A percentile compares a stretch with the other conserved stretches of the same genome.
Conservation (phyloP, 495 filamentous ascomycete species). For the Aspergillus steynii region DNA sequence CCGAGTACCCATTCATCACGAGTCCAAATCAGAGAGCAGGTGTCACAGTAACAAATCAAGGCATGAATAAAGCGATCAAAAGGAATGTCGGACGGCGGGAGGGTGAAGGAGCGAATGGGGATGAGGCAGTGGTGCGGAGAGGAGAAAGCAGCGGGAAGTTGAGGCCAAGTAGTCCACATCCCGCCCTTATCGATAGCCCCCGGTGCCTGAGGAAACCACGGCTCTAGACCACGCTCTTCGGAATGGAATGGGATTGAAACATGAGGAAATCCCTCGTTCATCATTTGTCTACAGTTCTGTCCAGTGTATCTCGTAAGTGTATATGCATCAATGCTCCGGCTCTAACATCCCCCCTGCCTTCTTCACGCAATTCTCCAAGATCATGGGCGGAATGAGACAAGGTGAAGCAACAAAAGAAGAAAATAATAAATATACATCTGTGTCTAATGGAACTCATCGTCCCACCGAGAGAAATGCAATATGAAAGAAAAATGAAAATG, state of each 20-base stretch:
- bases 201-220: not conserved
- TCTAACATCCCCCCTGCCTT: constrained; percentile 13
- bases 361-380: constrained; percentile 1
- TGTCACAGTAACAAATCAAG: constrained; percentile 16
- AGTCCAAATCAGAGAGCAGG: constrained; percentile 18
- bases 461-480: constrained; percentile 8
- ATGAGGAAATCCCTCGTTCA: too few species aligned
- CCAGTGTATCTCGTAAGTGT: constrained; percentile 1
- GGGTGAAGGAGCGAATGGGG: not conserved
- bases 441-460: not conserved
- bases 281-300: not conserved
- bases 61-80: constrained; percentile 27
- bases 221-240: too few species aligned
- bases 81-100: constrained; percentile 5
- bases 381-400: not conserved
- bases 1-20: constrained; percentile 70
- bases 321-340: constrained; percentile 14
- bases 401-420: constrained; percentile 5
- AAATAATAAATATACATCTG: constrained; percentile 13
- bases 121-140: constrained; percentile 19
- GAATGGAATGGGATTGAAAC: too few species aligned
- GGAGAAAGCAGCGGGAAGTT: constrained; percentile 26
- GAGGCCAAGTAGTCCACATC: constrained; percentile 42
- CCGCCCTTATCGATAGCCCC: not conserved
- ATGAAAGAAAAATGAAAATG: constrained; percentile 10